phyloP scores from a whole-genome alignment of 2,329 filamentous ascomycete species.

The Stylonectria norvegica region DNA sequence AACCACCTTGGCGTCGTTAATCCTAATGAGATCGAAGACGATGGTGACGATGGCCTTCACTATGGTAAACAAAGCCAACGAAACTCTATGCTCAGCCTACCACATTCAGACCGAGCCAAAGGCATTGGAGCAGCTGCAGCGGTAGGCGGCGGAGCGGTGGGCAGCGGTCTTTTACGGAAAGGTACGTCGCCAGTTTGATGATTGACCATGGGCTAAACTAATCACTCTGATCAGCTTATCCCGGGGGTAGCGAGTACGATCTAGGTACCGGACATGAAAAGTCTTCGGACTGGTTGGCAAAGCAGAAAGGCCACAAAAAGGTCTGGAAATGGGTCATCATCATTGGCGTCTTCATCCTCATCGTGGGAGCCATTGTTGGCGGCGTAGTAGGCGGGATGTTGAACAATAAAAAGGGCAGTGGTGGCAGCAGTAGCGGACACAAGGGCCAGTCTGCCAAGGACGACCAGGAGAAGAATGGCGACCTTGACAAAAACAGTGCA shows the following conservation, averaged over 20 bases:
- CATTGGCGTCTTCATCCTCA: constrained; percentile 57
- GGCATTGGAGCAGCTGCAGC: constrained; percentile 40
- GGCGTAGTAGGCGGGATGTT: constrained; percentile 73
- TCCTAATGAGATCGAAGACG: constrained; percentile 77
- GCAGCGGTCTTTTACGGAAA: constrained; percentile 32
- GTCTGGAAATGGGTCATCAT: constrained; percentile 70
- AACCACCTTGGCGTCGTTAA: constrained; percentile 61
- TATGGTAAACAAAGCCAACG: constrained; percentile 45
- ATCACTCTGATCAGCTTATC: background rate
- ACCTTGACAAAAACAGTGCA: constrained; percentile 67
- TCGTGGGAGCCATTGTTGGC: constrained; percentile 69
- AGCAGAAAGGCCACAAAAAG: constrained; percentile 57
- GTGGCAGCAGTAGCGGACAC: constrained; percentile 17
- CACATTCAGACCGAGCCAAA: constrained; percentile 38
- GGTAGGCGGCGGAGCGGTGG: constrained; percentile 43
- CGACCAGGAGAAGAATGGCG: constrained; percentile 63
- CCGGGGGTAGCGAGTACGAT: constrained; percentile 31
- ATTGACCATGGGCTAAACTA: background rate
- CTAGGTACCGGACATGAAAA: constrained; percentile 53
- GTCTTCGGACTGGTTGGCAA: constrained; percentile 57
- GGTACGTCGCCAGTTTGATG: constrained; percentile 13
- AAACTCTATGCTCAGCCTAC: constrained; percentile 58
- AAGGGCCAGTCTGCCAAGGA: constrained; percentile 50
- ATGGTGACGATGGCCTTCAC: constrained; percentile 79
- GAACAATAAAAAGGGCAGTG: constrained; percentile 44